Evolutionary conservation across 306 rosid species (phyloP), one percentile per base, ranked within the genome.

Genomic region (Clitoria ternatea): DNA sequence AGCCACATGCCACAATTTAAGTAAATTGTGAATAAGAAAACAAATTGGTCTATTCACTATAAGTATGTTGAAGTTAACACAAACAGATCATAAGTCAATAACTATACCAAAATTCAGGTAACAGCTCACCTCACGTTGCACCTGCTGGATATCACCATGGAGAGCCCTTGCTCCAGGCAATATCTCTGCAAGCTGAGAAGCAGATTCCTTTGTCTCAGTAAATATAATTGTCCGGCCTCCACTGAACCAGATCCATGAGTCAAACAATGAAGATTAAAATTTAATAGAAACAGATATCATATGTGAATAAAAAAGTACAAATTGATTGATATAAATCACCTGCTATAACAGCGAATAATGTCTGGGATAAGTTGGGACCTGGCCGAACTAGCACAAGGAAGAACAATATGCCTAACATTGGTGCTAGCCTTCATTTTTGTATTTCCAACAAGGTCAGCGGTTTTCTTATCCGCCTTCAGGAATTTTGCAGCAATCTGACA

Each of bases 171-270:
- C 96, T 24, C 92, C 97, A 23, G 87, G 90, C 68, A 93, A 81
- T 67, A 80, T 14, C 68, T 81, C 94, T 72, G 96, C 83, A 71
- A 93, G 97, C 79, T 74, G 82, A 8, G 98, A 88, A 18, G 96
- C 96, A 33, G 88, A 85, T 40, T 87, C 96, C 82, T 90, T 90
- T 42, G 94, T 93, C 88, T 93, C 96, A 0, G 98, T 93, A 54
- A 90, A 93, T 61, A 93, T 77, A 76, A 93, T 93, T 49, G 96
- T 86, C 24, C 93, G 91, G 33, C 98, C 98, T 45, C 93, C 98
- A 72, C 97, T 93, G 79, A 61, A 76, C 19, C 66, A 47, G 43
- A 69, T 72, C 23, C 69, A 79, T 30, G 47, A 29, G 6, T 53
- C 7, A 76, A 39, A 29, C n/a, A 39, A 65, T 64, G 22, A 68